Evolutionary conservation across 1,139 yeast species (phyloP).

Genomic region (Lodderomyces elongisporus): DNA sequence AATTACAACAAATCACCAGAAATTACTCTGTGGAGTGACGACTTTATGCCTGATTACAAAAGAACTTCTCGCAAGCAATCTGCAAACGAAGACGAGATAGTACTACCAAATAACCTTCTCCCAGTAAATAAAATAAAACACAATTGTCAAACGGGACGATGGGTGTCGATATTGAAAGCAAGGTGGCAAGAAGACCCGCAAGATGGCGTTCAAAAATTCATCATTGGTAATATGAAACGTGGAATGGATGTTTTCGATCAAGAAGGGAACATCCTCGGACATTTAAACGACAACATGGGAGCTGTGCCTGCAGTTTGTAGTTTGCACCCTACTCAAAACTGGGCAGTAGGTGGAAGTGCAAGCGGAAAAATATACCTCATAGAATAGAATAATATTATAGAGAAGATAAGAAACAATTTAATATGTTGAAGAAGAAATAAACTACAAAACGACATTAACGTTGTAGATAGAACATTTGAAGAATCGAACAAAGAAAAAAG

Average conservation of each 20-base stretch:
- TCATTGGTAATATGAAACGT: constrained; percentile 89
- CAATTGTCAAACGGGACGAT: constrained; percentile 92
- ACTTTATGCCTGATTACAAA: constrained; percentile 15
- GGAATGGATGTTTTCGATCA: constrained; percentile 77
- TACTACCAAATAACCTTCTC: constrained; percentile 30
- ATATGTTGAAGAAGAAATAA: not conserved
- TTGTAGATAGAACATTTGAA: not conserved
- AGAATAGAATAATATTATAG: constrained; percentile 24
- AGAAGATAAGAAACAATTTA: not conserved
- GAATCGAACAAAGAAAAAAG: no score
- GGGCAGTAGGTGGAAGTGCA: constrained; percentile 93
- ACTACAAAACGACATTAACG: not conserved
- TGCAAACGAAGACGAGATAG: constrained; percentile 18
- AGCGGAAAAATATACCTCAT: constrained; percentile 84
- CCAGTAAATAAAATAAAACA: constrained; percentile 68
- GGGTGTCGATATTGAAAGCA: constrained; percentile 90
- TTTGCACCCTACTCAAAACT: constrained; percentile 80
- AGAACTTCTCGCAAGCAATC: constrained; percentile 10
- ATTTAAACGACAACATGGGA: constrained; percentile 59
- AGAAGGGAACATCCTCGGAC: constrained; percentile 73
- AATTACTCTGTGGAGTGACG: constrained; percentile 25
- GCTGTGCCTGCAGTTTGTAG: constrained; percentile 89
- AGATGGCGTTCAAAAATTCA: constrained; percentile 76
- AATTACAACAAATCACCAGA: constrained; percentile 24
- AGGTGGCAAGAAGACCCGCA: constrained; percentile 71